A percentile compares a stretch with the other conserved stretches of the same genome.
phyloP scores from a whole-genome alignment of 805 yeast genomes.

The Candida boidinii region DNA sequence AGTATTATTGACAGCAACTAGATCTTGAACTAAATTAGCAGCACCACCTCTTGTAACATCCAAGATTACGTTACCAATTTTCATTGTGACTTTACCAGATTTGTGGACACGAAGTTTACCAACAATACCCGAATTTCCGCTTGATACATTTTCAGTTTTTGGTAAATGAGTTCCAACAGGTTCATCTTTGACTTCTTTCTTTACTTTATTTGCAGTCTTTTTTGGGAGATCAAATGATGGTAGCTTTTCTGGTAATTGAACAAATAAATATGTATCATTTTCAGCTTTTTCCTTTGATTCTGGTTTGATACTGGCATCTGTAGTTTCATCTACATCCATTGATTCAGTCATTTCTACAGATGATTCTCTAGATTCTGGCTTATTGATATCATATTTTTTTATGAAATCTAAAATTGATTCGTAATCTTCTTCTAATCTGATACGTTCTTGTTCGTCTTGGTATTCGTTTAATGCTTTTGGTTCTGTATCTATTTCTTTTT shows the following conservation, averaged over 20 bases:
- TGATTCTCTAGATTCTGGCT: slow-evolving; percentile 7
- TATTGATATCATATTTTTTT: slow-evolving; percentile 5
- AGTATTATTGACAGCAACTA: slow-evolving; percentile 35
- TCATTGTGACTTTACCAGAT: slow-evolving; percentile 74
- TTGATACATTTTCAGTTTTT: slow-evolving; percentile 10
- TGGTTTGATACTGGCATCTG: too few relatives aligned
- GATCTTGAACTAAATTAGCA: slow-evolving; percentile 63
- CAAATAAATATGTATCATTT: slow-evolving; percentile 12
- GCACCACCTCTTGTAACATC: slow-evolving; percentile 69
- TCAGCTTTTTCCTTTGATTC: slow-evolving; percentile 1
- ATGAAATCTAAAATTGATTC: slow-evolving; percentile 21
- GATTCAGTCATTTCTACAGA: slow-evolving; percentile 2
- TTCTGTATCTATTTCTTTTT: slow-evolving; percentile 6
- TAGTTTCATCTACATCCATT: not conserved
- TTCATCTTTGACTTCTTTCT: slow-evolving; percentile 5
- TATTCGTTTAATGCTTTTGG: slow-evolving; percentile 13
- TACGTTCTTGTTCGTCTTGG: slow-evolving; percentile 28
- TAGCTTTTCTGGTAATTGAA: slow-evolving; percentile 23
- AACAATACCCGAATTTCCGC: too few relatives aligned
- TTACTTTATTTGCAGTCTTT: slow-evolving; percentile 1
- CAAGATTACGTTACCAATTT: slow-evolving; percentile 60
- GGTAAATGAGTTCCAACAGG: not conserved
- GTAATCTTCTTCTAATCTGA: slow-evolving; percentile 30
- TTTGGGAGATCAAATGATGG: slow-evolving; percentile 12
- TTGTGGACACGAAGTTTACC: slow-evolving; percentile 73